Evolutionary conservation across 768 basidiomycete species (phyloP).

Genomic region (Tulasnella sp.): DNA sequence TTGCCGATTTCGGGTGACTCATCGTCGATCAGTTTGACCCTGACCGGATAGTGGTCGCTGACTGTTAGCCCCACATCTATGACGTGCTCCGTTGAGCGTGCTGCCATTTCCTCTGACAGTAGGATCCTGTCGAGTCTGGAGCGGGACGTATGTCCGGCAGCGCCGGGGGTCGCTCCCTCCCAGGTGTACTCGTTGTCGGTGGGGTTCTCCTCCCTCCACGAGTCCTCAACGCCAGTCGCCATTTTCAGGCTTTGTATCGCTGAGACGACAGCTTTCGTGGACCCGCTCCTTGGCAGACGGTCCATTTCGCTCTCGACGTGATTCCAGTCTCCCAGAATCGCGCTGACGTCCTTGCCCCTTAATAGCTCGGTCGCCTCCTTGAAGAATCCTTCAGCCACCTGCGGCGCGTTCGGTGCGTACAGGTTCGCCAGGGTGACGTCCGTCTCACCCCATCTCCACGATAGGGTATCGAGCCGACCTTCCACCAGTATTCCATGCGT

Average conservation of each 20-base stretch:
- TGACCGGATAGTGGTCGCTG: conserved; percentile 1
- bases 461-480: not conserved
- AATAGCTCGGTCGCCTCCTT: no score
- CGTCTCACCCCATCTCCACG: not conserved
- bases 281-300: not conserved
- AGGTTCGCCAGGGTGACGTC: not conserved
- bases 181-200: not conserved
- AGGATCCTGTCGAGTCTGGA: conserved; percentile 7
- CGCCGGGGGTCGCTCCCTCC: no score
- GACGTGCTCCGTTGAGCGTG: no score
- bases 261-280: no score
- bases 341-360: not conserved
- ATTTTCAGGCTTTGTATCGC: not conserved
- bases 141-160: not conserved
- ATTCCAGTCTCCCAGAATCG: conserved; percentile 22
- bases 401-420: not conserved
- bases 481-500: not conserved
- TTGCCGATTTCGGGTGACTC: not conserved
- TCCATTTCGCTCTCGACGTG: conserved; percentile 2
- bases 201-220: not conserved
- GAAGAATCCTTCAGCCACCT: not conserved
- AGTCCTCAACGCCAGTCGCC: not conserved
- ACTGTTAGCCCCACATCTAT: not conserved
- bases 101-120: not conserved
- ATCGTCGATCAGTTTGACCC: not conserved